Base-by-base conservation (phyloP, 192 early-diverging fungal species). In the Gigaspora rosea region DNA sequence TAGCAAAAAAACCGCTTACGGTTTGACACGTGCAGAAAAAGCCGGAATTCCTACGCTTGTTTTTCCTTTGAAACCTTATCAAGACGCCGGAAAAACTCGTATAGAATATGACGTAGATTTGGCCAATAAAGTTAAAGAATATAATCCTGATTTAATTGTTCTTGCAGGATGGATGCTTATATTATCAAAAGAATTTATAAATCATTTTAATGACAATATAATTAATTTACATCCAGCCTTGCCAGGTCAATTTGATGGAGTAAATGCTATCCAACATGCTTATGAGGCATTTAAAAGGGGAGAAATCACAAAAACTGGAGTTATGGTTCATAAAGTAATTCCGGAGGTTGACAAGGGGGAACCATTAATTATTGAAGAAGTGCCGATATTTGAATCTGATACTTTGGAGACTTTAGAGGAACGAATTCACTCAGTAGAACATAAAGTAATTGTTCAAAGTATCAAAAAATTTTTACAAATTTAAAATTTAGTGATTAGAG, bases 151-250 rank as follows among this genome's bases (percentile, higher is more conserved):
- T 78, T 85, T 97, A 51, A 83, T 98, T 7, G 92, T 99, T 15
- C 88, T 99, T 35, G 98, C 97, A 8, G 98, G 98, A 49, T 99
- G 91, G 88, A 99, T 99, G 98, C 98, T 97, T 81, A 99, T 99
- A 76, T 87, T 99, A 47, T 94, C 94, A 13, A 85, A 94, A 7
- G 85, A 88, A 33, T 99, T 98, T 77, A 79, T 99, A 62, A 82
- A 89, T 47, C 61, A 81, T 73, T 96, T 98, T 79, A 27, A 27
- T 27, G 77, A 85, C 20, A 87, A 86, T 56, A 86, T 99, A 70
- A 95, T 99, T 81, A 99, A 99, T 85, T 84, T 99, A 73, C 98
- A 99, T 72, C 98, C 97, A 27, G 96, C 98, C 2, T 84, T 99
- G 35, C 98, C 98, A 9, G 96, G 96, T 54, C 88, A 94, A 81